A percentile compares a stretch with the other conserved stretches of the same genome.
These are phyloP conservation scores for Xylaria sp. DNA, from an alignment of 2,329 filamentous ascomycete genomes.

Conservation along the genomic window DNA sequence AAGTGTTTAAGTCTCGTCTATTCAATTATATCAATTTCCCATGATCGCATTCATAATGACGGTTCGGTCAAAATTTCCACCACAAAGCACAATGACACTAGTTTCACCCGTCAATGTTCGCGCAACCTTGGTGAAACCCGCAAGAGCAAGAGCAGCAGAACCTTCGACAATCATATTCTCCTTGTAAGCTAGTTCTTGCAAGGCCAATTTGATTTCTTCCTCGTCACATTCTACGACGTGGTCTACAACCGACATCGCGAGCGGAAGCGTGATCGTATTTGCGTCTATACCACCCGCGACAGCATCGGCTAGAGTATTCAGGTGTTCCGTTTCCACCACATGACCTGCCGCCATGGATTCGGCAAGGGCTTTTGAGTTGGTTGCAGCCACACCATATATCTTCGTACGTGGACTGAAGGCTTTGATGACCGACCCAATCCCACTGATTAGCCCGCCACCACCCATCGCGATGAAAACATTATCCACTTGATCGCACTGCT, in stretches of 20 bases:
- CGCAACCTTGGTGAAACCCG: slow-evolving; percentile 9
- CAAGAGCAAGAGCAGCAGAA: slow-evolving; percentile 15
- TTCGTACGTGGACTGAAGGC: slow-evolving; percentile 16
- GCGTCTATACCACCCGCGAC: slow-evolving; percentile 14
- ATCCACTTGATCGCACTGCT: slow-evolving; percentile 14
- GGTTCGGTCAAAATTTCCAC: slow-evolving; percentile 7
- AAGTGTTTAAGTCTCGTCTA: too few relatives aligned
- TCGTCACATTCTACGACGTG: slow-evolving; percentile 15
- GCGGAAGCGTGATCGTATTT: slow-evolving; percentile 16
- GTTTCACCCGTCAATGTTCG: not conserved
- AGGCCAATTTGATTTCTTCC: slow-evolving; percentile 8
- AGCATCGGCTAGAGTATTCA: slow-evolving; percentile 10
- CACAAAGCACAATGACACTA: slow-evolving; percentile 11
- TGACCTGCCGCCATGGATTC: slow-evolving; percentile 16
- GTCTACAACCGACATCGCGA: slow-evolving; percentile 18
- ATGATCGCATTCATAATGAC: slow-evolving; percentile 11
- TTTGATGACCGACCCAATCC: slow-evolving; percentile 13
- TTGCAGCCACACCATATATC: slow-evolving; percentile 17
- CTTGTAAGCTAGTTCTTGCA: slow-evolving; percentile 7
- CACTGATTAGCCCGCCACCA: slow-evolving; percentile 14
- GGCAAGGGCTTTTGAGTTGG: slow-evolving; percentile 12
- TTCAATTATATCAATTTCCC: not conserved
- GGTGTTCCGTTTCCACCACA: slow-evolving; percentile 15
- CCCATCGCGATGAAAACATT: slow-evolving; percentile 19
- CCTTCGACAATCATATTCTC: slow-evolving; percentile 22